A percentile compares a stretch with the other conserved stretches of the same genome.
These are phyloP conservation scores for Calonectria crousiana DNA, from an alignment of 2,329 filamentous ascomycete species.

Conservation along the genomic window DNA sequence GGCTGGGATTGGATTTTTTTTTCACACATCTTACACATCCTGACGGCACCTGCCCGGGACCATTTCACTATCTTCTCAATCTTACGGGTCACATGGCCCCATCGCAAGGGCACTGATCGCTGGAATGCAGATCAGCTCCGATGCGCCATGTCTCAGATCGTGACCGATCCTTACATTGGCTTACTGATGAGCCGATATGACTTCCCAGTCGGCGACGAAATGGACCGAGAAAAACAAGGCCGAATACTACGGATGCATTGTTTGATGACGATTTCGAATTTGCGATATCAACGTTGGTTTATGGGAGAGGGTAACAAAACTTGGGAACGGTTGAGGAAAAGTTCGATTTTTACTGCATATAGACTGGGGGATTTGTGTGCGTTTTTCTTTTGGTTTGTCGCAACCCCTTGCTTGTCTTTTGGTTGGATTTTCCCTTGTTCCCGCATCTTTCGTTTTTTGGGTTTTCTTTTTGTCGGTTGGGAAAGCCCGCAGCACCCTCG, in stretches of 20 bases:
- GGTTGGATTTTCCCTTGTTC: slow-evolving; percentile 26
- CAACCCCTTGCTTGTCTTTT: slow-evolving; percentile 32
- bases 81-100: slow-evolving; percentile 20
- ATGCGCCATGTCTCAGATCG: slow-evolving; percentile 49
- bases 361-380: slow-evolving; percentile 40
- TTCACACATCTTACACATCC: slow-evolving; percentile 29
- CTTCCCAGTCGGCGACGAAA: slow-evolving; percentile 20
- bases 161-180: slow-evolving; percentile 19
- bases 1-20: slow-evolving; percentile 36
- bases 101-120: slow-evolving; percentile 37
- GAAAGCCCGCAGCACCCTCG: slow-evolving; percentile 34
- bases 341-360: slow-evolving; percentile 45
- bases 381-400: slow-evolving; percentile 22
- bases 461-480: slow-evolving; percentile 27
- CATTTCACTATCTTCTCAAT: slow-evolving; percentile 25
- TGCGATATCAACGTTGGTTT: slow-evolving; percentile 29
- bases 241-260: slow-evolving; percentile 29
- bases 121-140: slow-evolving; percentile 47
- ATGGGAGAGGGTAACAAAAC: slow-evolving; percentile 42
- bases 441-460: slow-evolving; percentile 25
- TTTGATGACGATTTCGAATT: slow-evolving; percentile 30
- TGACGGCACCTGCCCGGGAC: slow-evolving; percentile 9
- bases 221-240: slow-evolving; percentile 24
- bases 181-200: slow-evolving; percentile 5
- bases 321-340: slow-evolving; percentile 44